Base-by-base conservation (phyloP, 352 stramenopile species). In the Globisporangium cederbergense region DNA sequence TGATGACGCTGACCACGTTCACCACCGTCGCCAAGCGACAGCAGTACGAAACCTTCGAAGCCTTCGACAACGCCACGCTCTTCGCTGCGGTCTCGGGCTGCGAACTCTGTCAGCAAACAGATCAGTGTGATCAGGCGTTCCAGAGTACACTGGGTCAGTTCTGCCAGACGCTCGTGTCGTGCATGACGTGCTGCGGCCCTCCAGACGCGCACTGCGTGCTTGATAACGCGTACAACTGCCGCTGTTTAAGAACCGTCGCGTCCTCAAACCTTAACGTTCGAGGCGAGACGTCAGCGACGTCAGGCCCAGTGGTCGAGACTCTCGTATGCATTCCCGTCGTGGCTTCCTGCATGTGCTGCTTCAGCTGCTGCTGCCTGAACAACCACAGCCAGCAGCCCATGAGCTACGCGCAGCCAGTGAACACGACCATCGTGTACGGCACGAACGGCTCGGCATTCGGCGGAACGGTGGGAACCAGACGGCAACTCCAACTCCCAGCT, bases 161-260 rank as follows among this genome's bases (percentile, higher is more conserved):
- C 64, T 91, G 82, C 64, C 69, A 83, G 30, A 78, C 75, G 36
- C 52, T 91, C 49, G 69, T 70, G 25, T 82, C 76, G 0, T 78
- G 78, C 2, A 67, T 73, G 18, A 78, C 83, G 20, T 91, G 83
- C 60, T 91, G 83, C 65, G 90, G 80, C 25, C 83, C 83, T 13
- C 32, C 25, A 10, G 69, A 83, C 55, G 72, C 83, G 6, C 75
- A 90, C 65, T 91, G 83, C 46, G 81, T 76, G 28, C 55, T 68
- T 13, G 66, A 70, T 34, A 89, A 67, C 54, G 66, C 60, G 16
- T 91, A 89, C 68, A 79, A 78, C 47, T 91, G 83, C 56, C 80
- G 80, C 38, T 91, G 83, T 38, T 76, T 70, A n/a, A 62, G 70
- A 28, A 66, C 56, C 14, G 67, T 68, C 34, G 65, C 67, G 50